A percentile compares a stretch with the other conserved stretches of the same genome.
These are phyloP conservation scores for Leccinellum luteum DNA, from an alignment of 768 basidiomycete species.

Conservation along the genomic window DNA sequence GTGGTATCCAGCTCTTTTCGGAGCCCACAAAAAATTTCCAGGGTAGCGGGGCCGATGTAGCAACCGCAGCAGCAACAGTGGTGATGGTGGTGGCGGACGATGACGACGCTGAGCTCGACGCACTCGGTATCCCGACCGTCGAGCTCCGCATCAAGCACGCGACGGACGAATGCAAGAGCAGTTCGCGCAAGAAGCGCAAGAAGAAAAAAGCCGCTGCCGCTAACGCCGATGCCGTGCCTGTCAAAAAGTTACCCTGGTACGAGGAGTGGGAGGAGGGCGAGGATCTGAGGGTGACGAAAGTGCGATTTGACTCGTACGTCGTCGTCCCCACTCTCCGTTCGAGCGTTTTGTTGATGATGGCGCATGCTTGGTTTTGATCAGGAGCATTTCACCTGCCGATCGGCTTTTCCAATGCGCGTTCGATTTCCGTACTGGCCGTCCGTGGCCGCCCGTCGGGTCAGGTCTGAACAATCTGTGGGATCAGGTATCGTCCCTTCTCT, in stretches of 20 bases:
- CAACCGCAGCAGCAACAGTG: conserved; percentile 5
- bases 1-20: conserved; percentile 54
- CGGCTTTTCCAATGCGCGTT: conserved; percentile 55
- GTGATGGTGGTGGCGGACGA: not conserved
- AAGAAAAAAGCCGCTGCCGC: conserved; percentile 28
- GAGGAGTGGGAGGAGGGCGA: conserved; percentile 72
- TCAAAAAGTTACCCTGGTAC: conserved; percentile 51
- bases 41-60: conserved; percentile 26
- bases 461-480: conserved; percentile 56
- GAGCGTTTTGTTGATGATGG: not conserved
- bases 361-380: conserved; percentile 21
- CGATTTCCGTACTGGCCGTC: conserved; percentile 50
- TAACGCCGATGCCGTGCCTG: conserved; percentile 11
- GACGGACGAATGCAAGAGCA: conserved; percentile 56
- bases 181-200: conserved; percentile 51
- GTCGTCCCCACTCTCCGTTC: not conserved
- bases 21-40: conserved; percentile 26
- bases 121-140: conserved; percentile 65
- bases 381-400: conserved; percentile 46
- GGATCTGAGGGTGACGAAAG: conserved; percentile 38
- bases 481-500: conserved; percentile 44
- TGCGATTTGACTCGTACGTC: conserved; percentile 51
- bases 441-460: conserved; percentile 35
- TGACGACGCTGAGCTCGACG: conserved; percentile 59
- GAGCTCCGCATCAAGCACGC: conserved; percentile 49